Conservation (phyloP, 75 land plant species). For the Picea sitchensis region DNA sequence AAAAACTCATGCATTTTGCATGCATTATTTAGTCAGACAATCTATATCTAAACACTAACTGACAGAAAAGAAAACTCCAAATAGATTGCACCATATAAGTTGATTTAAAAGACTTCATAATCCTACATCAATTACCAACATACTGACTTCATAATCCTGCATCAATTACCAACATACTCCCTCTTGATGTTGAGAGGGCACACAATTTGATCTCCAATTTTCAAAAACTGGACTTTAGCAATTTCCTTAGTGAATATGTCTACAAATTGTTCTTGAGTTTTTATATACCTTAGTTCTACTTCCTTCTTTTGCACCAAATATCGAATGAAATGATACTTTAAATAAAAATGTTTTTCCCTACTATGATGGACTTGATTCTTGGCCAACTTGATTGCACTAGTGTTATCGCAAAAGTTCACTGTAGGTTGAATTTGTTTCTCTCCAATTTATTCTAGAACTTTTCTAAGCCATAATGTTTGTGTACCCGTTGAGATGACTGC, state of each 20-base stretch:
- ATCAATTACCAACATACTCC: background rate
- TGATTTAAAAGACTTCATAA: no score
- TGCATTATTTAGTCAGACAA: no score
- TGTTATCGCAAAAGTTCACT: constrained; percentile 9
- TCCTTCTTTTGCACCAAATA: background rate
- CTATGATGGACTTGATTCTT: constrained; percentile 6
- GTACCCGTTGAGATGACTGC: background rate
- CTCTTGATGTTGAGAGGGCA: background rate
- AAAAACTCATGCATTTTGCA: no score
- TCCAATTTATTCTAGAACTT: background rate
- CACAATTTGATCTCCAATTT: background rate
- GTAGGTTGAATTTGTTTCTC: background rate
- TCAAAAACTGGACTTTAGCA: background rate
- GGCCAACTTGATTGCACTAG: background rate
- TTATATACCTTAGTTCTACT: background rate
- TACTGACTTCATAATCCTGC: background rate
- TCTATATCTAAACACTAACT: no score
- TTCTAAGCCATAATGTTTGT: constrained; percentile 2
- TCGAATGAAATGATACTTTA: background rate
- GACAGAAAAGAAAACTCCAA: no score
- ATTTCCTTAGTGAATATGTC: background rate
- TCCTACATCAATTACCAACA: no score
- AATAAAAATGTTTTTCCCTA: background rate
- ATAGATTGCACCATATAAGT: no score
- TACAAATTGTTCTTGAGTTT: background rate